A percentile compares a stretch with the other conserved stretches of the same genome.
Conservation (phyloP, 129 eudicot genomes). For the Saposhnikovia divaricata region DNA sequence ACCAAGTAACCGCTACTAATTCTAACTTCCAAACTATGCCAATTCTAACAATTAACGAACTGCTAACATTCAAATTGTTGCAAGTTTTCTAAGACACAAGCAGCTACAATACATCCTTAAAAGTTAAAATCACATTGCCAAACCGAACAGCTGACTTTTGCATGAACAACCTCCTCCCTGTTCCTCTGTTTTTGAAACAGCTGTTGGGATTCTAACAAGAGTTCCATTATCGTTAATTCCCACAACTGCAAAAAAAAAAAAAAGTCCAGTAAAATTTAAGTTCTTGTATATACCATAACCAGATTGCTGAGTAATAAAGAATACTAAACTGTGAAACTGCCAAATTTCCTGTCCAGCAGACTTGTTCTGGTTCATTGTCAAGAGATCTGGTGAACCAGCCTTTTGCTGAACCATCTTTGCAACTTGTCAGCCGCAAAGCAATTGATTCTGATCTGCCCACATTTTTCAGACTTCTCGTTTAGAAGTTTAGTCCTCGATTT, state of each 20-base stretch:
- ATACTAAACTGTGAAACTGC: background rate
- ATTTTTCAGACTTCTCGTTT: slow-evolving; percentile 19
- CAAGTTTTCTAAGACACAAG: too few relatives aligned
- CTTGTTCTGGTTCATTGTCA: slow-evolving; percentile 45
- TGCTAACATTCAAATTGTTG: too few relatives aligned
- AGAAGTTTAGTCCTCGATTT: slow-evolving; percentile 15
- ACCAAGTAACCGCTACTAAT: too few relatives aligned
- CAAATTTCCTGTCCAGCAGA: slow-evolving; percentile 59
- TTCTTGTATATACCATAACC: background rate
- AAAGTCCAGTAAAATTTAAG: background rate
- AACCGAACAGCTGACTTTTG: too few relatives aligned
- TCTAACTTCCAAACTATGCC: too few relatives aligned
- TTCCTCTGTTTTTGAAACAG: too few relatives aligned
- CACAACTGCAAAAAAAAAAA: slow-evolving; percentile 56
- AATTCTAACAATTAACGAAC: too few relatives aligned
- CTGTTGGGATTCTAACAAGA: too few relatives aligned
- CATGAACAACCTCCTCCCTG: too few relatives aligned
- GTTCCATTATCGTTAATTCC: slow-evolving; percentile 68
- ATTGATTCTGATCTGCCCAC: slow-evolving; percentile 16
- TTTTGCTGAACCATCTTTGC: slow-evolving; percentile 51
- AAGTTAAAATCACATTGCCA: too few relatives aligned
- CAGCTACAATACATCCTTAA: too few relatives aligned
- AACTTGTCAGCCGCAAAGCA: slow-evolving; percentile 42
- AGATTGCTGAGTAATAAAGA: too few relatives aligned
- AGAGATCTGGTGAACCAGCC: slow-evolving; percentile 55